Evolutionary conservation across 2,329 filamentous ascomycete genomes (phyloP).

Genomic region (Fusarium napiforme): DNA sequence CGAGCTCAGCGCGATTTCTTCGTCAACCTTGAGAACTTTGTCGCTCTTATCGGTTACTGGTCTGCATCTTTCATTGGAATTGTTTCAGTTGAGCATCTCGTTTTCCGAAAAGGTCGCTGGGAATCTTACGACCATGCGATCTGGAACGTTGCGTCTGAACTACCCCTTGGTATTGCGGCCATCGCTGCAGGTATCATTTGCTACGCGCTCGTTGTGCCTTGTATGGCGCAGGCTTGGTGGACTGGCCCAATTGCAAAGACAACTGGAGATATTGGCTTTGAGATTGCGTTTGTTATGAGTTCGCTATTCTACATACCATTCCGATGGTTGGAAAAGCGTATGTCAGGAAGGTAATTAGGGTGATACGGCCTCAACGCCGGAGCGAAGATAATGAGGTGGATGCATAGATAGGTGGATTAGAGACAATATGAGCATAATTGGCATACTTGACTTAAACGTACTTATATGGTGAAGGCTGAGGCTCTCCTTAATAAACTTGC

Average conservation of each 20-base stretch:
- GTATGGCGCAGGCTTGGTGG: conserved; percentile 71
- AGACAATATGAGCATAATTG: background rate
- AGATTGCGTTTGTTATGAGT: conserved; percentile 67
- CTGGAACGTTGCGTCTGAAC: conserved; percentile 58
- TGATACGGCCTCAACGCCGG: conserved; percentile 5
- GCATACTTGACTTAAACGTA: background rate
- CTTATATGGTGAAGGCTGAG: background rate
- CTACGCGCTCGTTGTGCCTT: conserved; percentile 65
- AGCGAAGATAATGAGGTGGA: conserved; percentile 7
- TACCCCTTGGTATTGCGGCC: conserved; percentile 61
- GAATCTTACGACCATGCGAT: conserved; percentile 57
- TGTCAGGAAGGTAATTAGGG: conserved; percentile 40
- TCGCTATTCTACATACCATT: conserved; percentile 60
- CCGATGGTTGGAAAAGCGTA: conserved; percentile 57
- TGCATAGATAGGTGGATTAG: conserved; percentile 10
- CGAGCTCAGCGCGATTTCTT: conserved; percentile 67
- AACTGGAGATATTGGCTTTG: conserved; percentile 74
- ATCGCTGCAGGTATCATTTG: conserved; percentile 58
- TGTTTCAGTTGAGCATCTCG: conserved; percentile 58
- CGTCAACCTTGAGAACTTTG: conserved; percentile 65
- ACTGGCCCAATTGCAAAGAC: conserved; percentile 67
- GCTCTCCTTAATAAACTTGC: no score
- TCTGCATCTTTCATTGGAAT: conserved; percentile 65
- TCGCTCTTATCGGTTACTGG: conserved; percentile 69
- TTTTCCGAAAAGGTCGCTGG: conserved; percentile 59